These are phyloP conservation scores for Shiraia bambusicola DNA, from an alignment of 2,329 filamentous ascomycete genomes.

Conservation along the genomic window DNA sequence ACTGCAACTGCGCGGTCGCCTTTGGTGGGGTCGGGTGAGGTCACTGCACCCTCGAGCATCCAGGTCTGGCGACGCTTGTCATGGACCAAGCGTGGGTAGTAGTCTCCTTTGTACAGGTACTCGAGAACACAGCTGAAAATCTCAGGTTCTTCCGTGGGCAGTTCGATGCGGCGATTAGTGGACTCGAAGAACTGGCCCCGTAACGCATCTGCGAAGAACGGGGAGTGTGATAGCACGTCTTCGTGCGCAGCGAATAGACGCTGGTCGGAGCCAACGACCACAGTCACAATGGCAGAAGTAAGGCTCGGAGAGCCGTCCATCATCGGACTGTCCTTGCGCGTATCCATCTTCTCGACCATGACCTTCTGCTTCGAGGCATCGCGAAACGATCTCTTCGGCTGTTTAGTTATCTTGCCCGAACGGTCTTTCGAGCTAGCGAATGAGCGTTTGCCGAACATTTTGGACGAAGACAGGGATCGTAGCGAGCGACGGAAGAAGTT, in stretches of 20 bases:
- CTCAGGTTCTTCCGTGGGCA: conserved; percentile 81
- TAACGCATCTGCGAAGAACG: conserved; percentile 75
- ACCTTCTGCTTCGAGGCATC: conserved; percentile 71
- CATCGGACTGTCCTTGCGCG: conserved; percentile 59
- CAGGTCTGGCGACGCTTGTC: conserved; percentile 84
- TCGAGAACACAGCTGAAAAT: conserved; percentile 92
- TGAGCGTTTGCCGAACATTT: conserved; percentile 86
- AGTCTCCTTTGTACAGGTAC: conserved; percentile 96
- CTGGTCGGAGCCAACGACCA: conserved; percentile 80
- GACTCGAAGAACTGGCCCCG: conserved; percentile 71
- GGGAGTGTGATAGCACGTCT: conserved; percentile 82
- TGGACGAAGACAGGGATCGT: conserved; percentile 49
- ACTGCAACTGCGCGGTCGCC: conserved; percentile 59
- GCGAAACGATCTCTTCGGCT: conserved; percentile 72
- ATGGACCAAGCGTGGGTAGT: conserved; percentile 85
- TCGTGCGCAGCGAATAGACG: conserved; percentile 94
- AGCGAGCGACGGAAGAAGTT: conserved; percentile 47
- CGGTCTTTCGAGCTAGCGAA: conserved; percentile 76
- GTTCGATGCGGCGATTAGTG: conserved; percentile 72
- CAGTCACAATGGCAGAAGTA: conserved; percentile 76
- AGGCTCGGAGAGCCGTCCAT: conserved; percentile 55
- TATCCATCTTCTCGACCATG: conserved; percentile 73
- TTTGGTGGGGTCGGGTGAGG: conserved; percentile 57
- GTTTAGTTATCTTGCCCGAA: conserved; percentile 83
- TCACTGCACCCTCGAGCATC: conserved; percentile 75